Evolutionary conservation across 345 rosid species (phyloP).

Genomic region (Streptanthus diversifolius): DNA sequence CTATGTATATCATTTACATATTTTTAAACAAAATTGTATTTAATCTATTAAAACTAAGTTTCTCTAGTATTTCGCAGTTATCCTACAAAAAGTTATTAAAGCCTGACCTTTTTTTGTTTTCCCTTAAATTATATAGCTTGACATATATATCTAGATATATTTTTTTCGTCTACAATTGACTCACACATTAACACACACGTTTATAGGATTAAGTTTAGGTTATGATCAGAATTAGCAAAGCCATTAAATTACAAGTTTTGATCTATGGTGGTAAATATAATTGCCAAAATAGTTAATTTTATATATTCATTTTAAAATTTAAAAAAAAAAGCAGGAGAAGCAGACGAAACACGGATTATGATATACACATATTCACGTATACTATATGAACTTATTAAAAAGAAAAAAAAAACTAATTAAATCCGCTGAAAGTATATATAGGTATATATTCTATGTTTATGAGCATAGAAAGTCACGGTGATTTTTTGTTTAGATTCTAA

Average conservation of each 20-base stretch:
- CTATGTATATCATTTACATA: neutral
- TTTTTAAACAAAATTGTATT: neutral
- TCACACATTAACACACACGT: neutral
- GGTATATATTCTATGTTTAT: neutral
- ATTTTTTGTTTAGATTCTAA: slow-evolving; percentile 3
- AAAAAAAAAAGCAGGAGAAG: neutral
- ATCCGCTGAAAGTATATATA: neutral
- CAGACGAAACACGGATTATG: neutral
- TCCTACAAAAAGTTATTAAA: neutral
- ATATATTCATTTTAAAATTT: neutral
- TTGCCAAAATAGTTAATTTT: neutral
- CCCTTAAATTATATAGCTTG: neutral
- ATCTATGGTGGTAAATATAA: neutral
- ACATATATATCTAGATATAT: too few relatives aligned
- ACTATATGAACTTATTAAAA: neutral
- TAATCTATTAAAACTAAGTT: neutral
- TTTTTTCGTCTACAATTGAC: neutral
- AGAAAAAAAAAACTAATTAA: neutral
- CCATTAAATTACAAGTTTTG: neutral
- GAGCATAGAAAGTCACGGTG: slow-evolving; percentile 14
- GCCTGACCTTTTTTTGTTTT: neutral
- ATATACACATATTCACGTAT: neutral
- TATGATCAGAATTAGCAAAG: neutral
- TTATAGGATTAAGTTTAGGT: neutral
- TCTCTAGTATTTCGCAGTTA: neutral